phyloP scores from a whole-genome alignment of 1,139 yeast genomes.

The Scheffersomyces segobiensis region DNA sequence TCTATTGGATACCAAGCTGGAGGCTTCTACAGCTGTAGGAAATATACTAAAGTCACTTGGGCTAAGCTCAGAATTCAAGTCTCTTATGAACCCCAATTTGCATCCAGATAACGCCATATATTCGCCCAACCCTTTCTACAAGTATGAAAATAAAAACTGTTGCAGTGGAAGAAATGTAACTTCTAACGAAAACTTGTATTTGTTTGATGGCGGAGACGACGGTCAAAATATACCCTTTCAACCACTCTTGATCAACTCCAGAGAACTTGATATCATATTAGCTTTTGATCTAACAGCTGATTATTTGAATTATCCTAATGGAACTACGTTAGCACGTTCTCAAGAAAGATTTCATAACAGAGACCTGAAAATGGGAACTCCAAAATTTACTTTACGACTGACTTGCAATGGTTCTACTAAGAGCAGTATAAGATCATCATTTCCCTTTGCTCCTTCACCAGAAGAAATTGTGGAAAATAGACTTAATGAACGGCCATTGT shows the following conservation, averaged over 20 bases:
- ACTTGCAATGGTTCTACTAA: not conserved
- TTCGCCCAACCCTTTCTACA: conserved; percentile 75
- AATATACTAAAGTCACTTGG: conserved; percentile 52
- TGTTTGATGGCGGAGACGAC: conserved; percentile 48
- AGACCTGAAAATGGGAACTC: conserved; percentile 12
- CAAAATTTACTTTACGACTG: conserved; percentile 15
- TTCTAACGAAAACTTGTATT: conserved; percentile 23
- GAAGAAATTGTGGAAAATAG: conserved; percentile 26
- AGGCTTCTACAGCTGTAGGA: conserved; percentile 41
- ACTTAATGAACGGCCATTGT: conserved; percentile 42
- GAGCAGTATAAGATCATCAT: conserved; percentile 18
- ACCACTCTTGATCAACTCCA: conserved; percentile 29
- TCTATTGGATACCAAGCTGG: conserved; percentile 38
- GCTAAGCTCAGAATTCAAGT: conserved; percentile 26
- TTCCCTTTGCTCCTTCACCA: conserved; percentile 42
- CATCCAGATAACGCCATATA: conserved; percentile 70
- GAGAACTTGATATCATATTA: conserved; percentile 35
- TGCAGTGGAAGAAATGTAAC: conserved; percentile 9
- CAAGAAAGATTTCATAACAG: conserved; percentile 23
- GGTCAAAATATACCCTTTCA: conserved; percentile 47
- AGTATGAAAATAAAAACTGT: conserved; percentile 15
- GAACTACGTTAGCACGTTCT: conserved; percentile 25
- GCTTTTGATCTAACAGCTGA: conserved; percentile 45
- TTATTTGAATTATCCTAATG: conserved; percentile 39
- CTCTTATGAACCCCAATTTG: conserved; percentile 22